Base-by-base conservation (phyloP, 495 filamentous ascomycete genomes). In the Diplogelasinospora grovesii region DNA sequence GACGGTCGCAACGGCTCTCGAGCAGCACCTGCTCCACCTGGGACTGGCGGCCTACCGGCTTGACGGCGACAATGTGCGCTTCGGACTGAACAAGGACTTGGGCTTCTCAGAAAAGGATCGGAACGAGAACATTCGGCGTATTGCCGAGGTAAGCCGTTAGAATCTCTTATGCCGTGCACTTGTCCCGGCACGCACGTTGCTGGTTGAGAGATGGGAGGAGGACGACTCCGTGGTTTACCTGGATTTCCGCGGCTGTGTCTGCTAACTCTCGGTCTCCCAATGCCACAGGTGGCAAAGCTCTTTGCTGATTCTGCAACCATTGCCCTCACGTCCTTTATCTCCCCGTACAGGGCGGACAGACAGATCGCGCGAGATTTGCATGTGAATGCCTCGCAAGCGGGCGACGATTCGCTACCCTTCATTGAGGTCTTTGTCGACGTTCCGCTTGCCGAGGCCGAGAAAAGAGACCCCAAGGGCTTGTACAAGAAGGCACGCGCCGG, bases 21-120 rank as follows among this genome's bases (percentile, higher is more conserved):
- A 98, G 69, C 89, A 94, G 65, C 85, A 94, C 61, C 81, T 98
- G 11, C 79, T 98, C 36, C 87, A 92, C 56, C 71, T 82, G 13
- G 81, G 81, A 11, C 63, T 94, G 10, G 71, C 82, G 43, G 85
- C 89, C 39, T 98, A 98, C 72, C 79, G 93, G 1, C 81, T 98
- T 13, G 92, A 98, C 64, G 92, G 92, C 53, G 92, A 98, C 75
- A 98, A 98, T 71, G 81, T 98, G 55, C 90, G 92, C 43, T 96
- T 96, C 73, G 93, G 92, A 2, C 71, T 98, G 51, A 98, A 98
- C 74, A 89, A 89, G 63, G 90, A 98, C 70, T 76, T 97, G 22
- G 90, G 89, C 3, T 97, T 97, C 73, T 84, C 79, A 49, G 89
- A 94, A 54, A 75, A 77, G 52, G 92, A 97, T 70, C 79, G 92